Conservation (phyloP, 176 grass and related monocot species). For the Puccinellia tenuiflora region DNA sequence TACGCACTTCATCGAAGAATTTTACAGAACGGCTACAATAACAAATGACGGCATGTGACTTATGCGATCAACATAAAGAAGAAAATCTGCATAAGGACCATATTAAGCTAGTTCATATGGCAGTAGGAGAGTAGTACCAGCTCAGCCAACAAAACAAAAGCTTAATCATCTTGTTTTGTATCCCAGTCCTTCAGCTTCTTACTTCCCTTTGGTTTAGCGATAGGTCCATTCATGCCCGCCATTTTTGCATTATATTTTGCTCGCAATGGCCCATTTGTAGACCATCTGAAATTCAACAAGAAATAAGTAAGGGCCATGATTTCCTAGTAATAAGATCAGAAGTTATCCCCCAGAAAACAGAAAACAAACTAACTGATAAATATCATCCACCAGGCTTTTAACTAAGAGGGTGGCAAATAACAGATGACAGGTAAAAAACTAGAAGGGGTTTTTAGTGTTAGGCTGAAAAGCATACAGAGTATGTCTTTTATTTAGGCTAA, state of each 20-base stretch:
- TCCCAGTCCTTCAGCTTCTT: constrained; percentile 98
- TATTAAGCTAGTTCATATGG: background rate
- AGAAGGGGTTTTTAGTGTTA: background rate
- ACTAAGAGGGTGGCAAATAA: background rate
- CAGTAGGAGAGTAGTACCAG: constrained; percentile 12
- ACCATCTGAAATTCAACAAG: constrained; percentile 50
- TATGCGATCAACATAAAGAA: background rate
- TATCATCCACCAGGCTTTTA: background rate
- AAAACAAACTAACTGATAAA: constrained; percentile 6
- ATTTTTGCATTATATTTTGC: constrained; percentile 88
- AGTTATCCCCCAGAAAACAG: background rate
- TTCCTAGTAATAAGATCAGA: background rate
- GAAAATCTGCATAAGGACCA: background rate
- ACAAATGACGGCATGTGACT: background rate
- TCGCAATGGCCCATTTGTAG: constrained; percentile 76
- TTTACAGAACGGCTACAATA: background rate
- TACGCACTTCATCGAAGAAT: background rate
- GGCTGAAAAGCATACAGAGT: background rate
- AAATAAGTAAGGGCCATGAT: background rate
- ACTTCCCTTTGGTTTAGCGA: constrained; percentile 85
- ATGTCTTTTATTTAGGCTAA: background rate
- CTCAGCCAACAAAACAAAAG: background rate
- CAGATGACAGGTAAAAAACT: background rate
- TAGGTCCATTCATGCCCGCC: constrained; percentile 88
- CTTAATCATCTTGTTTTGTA: constrained; percentile 22